Base-by-base conservation (phyloP, 768 basidiomycete genomes). In the Pleurotus platypus region DNA sequence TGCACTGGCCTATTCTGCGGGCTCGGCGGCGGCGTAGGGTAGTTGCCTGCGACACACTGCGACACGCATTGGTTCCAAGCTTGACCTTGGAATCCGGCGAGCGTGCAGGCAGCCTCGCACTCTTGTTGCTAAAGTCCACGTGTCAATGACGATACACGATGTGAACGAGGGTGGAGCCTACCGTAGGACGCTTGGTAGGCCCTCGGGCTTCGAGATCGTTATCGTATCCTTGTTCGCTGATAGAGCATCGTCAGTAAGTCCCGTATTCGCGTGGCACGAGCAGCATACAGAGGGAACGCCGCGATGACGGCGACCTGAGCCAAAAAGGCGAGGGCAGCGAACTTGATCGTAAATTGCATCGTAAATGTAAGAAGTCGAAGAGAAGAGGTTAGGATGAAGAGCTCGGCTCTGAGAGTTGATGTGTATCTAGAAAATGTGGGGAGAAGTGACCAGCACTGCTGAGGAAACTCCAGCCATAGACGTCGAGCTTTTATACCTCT, bases 401-500 rank as follows among this genome's bases (percentile, higher is more conserved):
- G 39, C 37, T 42, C 51, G 39, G 51, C 51, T 54, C 39, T 54
- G 11, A 39, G 16, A n/a, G 49, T 30, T 3, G 49, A 35, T 35
- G 30, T 3, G 9, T 11, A 35, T 35, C 30, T 13, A 27, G 15
- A 1, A 37, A 35, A 38, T 30, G 24, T 43, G 35, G 35, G 30
- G 51, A 54, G 51, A 54, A 54, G 51, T 54, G 51, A 54, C 51
- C 51, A 40, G 51, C 51, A 54, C 51, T 54, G 37, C 51, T 54
- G 51, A 54, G n/a, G 51, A 51, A 40, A 54, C 4, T 9, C 22
- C 5, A 5, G 11, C 38, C n/a, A 15, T 42, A 1, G 22, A 12
- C 12, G 35, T 35, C 20, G n/a, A 18, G 51, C 51, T 24, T 54
- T 54, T 54, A 54, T 54, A 40, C 35, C 2, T 37, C 2, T 35